These are phyloP conservation scores for Colletotrichum chrysophilum DNA, from an alignment of 2,329 filamentous ascomycete genomes.

Conservation along the genomic window DNA sequence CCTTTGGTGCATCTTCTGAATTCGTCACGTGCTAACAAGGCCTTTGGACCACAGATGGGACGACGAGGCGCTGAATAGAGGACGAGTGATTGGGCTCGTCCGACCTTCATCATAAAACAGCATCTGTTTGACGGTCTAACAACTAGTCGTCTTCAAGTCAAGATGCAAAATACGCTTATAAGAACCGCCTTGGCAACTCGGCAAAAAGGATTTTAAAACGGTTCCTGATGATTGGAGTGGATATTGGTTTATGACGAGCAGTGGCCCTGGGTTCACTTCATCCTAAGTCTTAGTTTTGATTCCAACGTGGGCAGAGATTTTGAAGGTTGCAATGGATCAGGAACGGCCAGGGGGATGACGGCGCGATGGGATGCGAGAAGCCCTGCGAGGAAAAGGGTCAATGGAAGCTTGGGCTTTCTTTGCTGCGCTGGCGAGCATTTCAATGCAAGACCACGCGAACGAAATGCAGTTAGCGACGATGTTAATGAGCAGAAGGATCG, in stretches of 20 bases:
- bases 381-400: conserved; percentile 6
- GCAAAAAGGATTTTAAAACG: background rate
- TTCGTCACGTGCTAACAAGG: background rate
- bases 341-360: background rate
- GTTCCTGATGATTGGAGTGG: background rate
- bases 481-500: background rate
- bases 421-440: background rate
- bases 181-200: background rate
- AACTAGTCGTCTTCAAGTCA: background rate
- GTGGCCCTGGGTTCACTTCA: background rate
- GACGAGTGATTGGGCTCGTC: background rate
- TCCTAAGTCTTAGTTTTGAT: background rate
- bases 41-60: background rate
- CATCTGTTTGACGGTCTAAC: background rate
- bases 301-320: background rate
- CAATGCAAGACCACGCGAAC: background rate
- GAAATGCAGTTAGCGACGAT: background rate
- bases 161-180: background rate
- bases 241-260: background rate
- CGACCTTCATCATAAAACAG: background rate
- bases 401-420: background rate
- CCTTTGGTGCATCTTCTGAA: background rate
- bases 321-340: background rate
- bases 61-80: background rate
- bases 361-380: background rate